Conservation (phyloP, 495 filamentous ascomycete genomes). For the Aspergillus incahuasiensis region DNA sequence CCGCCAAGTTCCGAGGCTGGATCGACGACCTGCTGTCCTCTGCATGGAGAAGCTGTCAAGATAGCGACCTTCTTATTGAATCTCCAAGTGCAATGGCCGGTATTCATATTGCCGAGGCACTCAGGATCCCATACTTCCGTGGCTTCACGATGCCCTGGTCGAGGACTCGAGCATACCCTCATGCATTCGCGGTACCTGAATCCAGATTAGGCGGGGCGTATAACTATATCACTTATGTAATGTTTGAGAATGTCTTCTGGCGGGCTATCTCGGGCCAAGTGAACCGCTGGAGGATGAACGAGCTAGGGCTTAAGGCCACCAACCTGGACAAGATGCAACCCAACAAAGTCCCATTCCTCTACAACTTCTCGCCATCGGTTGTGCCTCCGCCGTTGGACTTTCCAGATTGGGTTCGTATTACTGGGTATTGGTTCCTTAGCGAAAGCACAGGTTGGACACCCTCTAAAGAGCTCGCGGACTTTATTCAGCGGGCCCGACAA, state of each 20-base stretch:
- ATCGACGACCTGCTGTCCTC: constrained; percentile 81
- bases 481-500: constrained; percentile 71
- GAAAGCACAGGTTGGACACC: constrained; percentile 74
- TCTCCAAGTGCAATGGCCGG: constrained; percentile 97
- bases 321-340: constrained; percentile 86
- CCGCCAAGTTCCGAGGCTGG: constrained; percentile 87
- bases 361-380: constrained; percentile 92
- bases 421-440: constrained; percentile 96
- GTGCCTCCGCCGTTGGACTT: constrained; percentile 92
- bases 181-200: constrained; percentile 93
- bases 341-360: constrained; percentile 94
- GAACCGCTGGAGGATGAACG: constrained; percentile 85
- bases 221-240: constrained; percentile 92
- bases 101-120: constrained; percentile 96
- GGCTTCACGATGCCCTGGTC: constrained; percentile 99
- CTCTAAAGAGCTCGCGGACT: constrained; percentile 65
- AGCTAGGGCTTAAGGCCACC: constrained; percentile 73
- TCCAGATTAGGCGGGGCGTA: constrained; percentile 91
- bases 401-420: constrained; percentile 95
- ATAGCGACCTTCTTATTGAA: constrained; percentile 86
- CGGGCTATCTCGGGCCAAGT: constrained; percentile 85
- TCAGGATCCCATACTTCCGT: constrained; percentile 91
- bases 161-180: constrained; percentile 88
- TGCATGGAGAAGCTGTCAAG: constrained; percentile 82
- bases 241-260: constrained; percentile 98